Evolutionary conservation across 2,329 filamentous ascomycete species (phyloP), one percentile per base, ranked within the genome.

Genomic region (Trichophyton benhamiae): DNA sequence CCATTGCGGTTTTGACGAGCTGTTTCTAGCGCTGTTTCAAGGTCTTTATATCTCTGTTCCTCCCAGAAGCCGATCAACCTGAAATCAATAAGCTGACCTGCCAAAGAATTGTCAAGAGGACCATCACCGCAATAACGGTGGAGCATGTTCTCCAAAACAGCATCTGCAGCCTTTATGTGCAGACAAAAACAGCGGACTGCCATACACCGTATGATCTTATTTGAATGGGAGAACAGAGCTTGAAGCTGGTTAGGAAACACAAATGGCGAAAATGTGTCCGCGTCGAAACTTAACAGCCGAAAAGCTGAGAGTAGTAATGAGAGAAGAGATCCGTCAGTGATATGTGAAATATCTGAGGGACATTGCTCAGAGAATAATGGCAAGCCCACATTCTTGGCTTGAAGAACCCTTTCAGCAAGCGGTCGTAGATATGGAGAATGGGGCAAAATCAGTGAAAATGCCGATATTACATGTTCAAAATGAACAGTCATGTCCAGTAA

Each of bases 121-220:
- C 82, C 82, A 44, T 81, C 77, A 48, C 83, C 84, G 61, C 92
- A 77, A 72, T 91, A 80, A 68, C 82, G 79, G 57, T 78, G 75
- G 36, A 95, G 75, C 72, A 95, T 86, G 57, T 82, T 78, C 69
- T 95, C 87, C 57, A 88, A 80, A 64, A 89, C 89, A 65, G 81
- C 78, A 72, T 99, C 94, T 3, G 94, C 87, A 33, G 88, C 88
- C 68, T 85, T 84, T 67, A 95, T 83, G 62, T 90, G 83, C 65
- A 89, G 79, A 69, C 87, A 91, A 66, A 96, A 88, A 63, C 91
- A 83, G 65, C 90, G 84, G 61, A 95, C 82, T 13, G 91, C 87
- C 63, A 97, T 79, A 73, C 91, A 96, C 74, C 88, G 84, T 58
- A 95, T 82, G 15, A 82, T 76, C 62, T 75, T 77, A 66, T 81